phyloP scores from a whole-genome alignment of 2,329 filamentous ascomycete genomes.

The Seiridium cupressi region DNA sequence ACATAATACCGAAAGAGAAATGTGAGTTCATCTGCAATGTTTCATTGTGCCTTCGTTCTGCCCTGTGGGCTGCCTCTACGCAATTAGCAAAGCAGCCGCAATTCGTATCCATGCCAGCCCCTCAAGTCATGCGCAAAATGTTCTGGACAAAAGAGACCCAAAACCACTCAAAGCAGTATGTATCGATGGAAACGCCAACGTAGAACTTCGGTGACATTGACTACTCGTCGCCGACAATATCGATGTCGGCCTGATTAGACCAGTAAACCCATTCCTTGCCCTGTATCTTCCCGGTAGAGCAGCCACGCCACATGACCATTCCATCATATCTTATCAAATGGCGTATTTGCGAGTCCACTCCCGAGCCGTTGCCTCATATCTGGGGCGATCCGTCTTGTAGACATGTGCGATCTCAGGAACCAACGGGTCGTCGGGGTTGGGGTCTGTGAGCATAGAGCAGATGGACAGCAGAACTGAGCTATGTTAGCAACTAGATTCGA shows the following conservation, averaged over 20 bases:
- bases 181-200: conserved; percentile 1
- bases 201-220: background rate
- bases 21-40: background rate
- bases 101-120: conserved; percentile 2
- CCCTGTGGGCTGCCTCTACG: background rate
- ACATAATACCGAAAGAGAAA: background rate
- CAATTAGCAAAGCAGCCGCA: conserved; percentile 1
- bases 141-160: conserved; percentile 5
- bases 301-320: background rate
- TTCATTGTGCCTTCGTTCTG: background rate
- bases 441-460: conserved; percentile 99
- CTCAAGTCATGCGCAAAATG: background rate
- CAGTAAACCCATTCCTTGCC: background rate
- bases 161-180: conserved; percentile 1
- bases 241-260: background rate
- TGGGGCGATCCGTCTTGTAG: conserved; percentile 96
- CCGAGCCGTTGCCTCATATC: conserved; percentile 93
- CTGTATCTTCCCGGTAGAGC: background rate
- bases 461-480: conserved; percentile 86
- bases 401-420: conserved; percentile 99
- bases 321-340: conserved; percentile 55
- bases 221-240: background rate
- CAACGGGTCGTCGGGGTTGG: conserved; percentile 97
- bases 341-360: conserved; percentile 99
- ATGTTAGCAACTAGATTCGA: conserved; percentile 5